Base-by-base conservation (phyloP, 371 early-diverging fungal genomes). In the Funneliformis caledonium region DNA sequence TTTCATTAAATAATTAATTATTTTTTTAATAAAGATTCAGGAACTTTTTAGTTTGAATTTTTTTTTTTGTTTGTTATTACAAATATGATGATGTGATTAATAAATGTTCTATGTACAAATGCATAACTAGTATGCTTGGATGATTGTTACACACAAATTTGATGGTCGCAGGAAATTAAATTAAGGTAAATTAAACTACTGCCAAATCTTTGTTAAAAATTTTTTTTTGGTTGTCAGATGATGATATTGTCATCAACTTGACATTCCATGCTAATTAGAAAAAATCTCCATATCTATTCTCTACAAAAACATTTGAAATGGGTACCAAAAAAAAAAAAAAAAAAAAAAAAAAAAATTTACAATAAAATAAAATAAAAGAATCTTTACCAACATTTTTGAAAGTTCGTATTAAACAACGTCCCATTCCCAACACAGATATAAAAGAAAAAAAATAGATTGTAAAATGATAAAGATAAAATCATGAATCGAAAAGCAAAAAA, bases 171-270 rank as follows among this genome's bases (percentile, higher is more conserved):
- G 16, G 16, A 37, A 37, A 37, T 37, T 37, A 37, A 56, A 56
- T 56, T 56, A 56, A 56, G 56, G 56, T 56, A 56, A 56, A 56
- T 56, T 56, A 56, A 56, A 56, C 56, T 56, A 56, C 19, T 7
- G 56, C 56, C 56, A 56, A 56, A 56, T 56, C 56, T 56, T 56
- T 56, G 56, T 56, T 56, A 56, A 56, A 52, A 56, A 56, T 52
- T 19, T 52, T 52, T 52, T 52, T 52, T 52, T 52, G 56, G 56
- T 56, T 16, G 56, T 6, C 56, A 19, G 56, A 16, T 16, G 19
- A 8, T n/a, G 56, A 56, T 6, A 6, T 56, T 19, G 56, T 56
- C 56, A 56, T 19, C 56, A 56, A 56, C 56, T 19, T 56, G 56
- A 56, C 56, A 56, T 56, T 56, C 56, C 56, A 56, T 56, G 56